Evolutionary conservation across 345 rosid species (phyloP), one percentile per base, ranked within the genome.

Genomic region (Eucalyptus camaldulensis): DNA sequence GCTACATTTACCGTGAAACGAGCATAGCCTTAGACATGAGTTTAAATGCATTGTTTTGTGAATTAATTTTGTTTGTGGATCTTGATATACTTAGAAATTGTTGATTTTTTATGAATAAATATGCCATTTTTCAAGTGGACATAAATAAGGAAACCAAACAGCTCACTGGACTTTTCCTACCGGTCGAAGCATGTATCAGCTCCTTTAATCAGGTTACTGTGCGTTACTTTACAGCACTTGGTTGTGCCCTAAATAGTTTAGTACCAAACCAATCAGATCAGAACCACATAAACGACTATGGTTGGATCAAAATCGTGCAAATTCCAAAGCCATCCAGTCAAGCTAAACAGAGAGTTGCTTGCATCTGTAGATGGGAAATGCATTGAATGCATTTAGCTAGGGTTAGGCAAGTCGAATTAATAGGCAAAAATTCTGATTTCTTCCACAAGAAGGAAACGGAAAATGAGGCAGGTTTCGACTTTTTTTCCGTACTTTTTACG

Each of bases 1-100:
- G 25, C 2, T 53, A 21, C 58, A 53, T 53, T 53, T 53, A 19
- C 10, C 9, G 4, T 0, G 5, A 53, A 8, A 19, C 2, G 0
- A 53, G 3, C 0, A 53, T 0, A 53, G 25, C 25, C 62, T 24
- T 56, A 56, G 11, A 67, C 40, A 8, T 29, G 40, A 31, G 40
- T 67, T 15, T 67, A 67, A 67, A 15, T 31, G 40, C 11, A 16
- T n/a, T 67, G 31, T 33, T 67, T 67, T 67, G 40, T 15, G 22
- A 31, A 31, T 67, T 67, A 67, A 67, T 31, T 67, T 67, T 53
- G 10, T 53, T 19, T 53, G 0, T 19, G 25, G 25, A 53, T 53
- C 25, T 53, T 67, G 8, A 31, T 67, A n/a, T n/a, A 67, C 40
- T 11, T 67, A n/a, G 5, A n/a, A n/a, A n/a, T n/a, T 67, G 80